These are phyloP conservation scores for Gaeumannomyces sp. DNA, from an alignment of 2,329 filamentous ascomycete genomes.

Conservation along the genomic window DNA sequence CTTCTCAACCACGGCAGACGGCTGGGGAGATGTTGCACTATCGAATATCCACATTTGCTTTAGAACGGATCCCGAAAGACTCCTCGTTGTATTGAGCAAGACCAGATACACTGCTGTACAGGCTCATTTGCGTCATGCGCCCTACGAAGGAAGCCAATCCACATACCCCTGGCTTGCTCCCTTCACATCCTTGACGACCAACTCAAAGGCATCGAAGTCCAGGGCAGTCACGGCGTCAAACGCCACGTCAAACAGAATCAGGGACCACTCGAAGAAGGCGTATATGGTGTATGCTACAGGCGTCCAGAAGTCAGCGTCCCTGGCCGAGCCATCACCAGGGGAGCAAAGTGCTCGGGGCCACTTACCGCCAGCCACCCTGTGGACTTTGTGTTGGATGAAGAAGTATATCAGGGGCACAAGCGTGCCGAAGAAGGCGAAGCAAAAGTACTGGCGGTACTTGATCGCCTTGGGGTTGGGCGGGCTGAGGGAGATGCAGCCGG, in stretches of 20 bases:
- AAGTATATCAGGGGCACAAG: conserved; percentile 89
- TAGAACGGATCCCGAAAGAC: conserved; percentile 29
- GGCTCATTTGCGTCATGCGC: conserved; percentile 11
- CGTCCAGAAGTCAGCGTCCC: neutral
- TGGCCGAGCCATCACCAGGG: conserved; percentile 3
- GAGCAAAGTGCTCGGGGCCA: conserved; percentile 10
- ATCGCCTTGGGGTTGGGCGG: conserved; percentile 76
- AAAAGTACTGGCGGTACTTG: conserved; percentile 83
- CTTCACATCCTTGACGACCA: conserved; percentile 83
- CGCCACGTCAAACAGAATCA: conserved; percentile 90
- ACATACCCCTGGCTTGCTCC: conserved; percentile 98
- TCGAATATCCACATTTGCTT: conserved; percentile 18
- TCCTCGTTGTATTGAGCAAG: conserved; percentile 2
- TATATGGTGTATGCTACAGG: conserved; percentile 89
- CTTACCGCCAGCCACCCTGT: conserved; percentile 86
- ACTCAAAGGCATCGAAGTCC: conserved; percentile 84
- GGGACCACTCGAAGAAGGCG: conserved; percentile 94
- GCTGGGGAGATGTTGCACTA: conserved; percentile 42
- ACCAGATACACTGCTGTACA: conserved; percentile 7
- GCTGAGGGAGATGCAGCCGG: conserved; percentile 82
- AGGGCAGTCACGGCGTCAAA: conserved; percentile 93
- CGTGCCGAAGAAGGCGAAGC: conserved; percentile 80
- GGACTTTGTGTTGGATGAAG: conserved; percentile 98
- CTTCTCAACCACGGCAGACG: conserved; percentile 57
- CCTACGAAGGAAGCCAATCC: conserved; percentile 66